A percentile compares a stretch with the other conserved stretches of the same genome.
phyloP scores from a whole-genome alignment of 495 filamentous ascomycete genomes.

The Annulohypoxylon bovei region DNA sequence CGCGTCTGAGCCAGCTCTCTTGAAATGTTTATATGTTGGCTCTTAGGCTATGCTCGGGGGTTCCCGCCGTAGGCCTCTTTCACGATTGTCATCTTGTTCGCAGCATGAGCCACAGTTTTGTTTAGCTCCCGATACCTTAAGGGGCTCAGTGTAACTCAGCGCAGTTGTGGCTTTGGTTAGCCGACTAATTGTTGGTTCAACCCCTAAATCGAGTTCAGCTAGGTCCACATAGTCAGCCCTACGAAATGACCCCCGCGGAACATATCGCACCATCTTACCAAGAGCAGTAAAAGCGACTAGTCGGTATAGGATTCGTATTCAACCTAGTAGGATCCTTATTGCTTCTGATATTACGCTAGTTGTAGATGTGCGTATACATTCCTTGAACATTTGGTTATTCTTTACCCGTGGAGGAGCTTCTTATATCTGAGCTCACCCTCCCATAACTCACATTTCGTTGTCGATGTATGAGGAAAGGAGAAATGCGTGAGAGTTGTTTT shows the following conservation, averaged over 20 bases:
- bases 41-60: conserved; percentile 7
- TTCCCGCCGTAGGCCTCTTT: not conserved
- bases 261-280: conserved; percentile 15
- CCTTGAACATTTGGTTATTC: too few relatives aligned
- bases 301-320: not conserved
- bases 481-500: not conserved
- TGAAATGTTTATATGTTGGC: conserved; percentile 15
- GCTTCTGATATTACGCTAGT: not conserved
- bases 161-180: not conserved
- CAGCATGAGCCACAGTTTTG: conserved; percentile 20
- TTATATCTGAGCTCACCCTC: not conserved
- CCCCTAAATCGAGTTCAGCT: conserved; percentile 8
- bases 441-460: not conserved
- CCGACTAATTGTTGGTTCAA: conserved; percentile 2
- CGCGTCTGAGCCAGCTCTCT: not conserved
- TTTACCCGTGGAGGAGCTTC: too few relatives aligned
- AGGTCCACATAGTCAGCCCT: conserved; percentile 16
- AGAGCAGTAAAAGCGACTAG: not conserved
- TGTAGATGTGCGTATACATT: too few relatives aligned
- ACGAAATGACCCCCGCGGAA: not conserved
- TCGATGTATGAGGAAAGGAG: not conserved
- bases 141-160: not conserved
- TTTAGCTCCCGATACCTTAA: not conserved
- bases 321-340: not conserved
- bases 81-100: conserved; percentile 2